Percentiles rank a stretch among this genome's conserved stretches.
Conservation (phyloP, 2,329 filamentous ascomycete genomes). For the Aspergillus fischeri region DNA sequence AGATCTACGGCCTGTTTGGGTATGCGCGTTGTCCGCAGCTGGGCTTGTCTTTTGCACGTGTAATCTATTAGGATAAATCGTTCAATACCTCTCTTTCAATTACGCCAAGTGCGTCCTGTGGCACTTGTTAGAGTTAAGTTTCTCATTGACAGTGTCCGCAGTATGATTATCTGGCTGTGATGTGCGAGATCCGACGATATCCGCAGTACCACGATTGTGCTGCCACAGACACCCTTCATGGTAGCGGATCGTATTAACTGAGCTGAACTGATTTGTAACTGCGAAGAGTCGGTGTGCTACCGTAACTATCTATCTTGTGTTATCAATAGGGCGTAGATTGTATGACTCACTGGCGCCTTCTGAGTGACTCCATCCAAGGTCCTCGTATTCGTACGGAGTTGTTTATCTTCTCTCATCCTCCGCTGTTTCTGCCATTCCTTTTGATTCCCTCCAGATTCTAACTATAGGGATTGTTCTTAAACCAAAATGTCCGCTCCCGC, state of each 20-base stretch:
- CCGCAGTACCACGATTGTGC: background rate
- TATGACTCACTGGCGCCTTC: background rate
- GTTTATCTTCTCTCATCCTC: background rate
- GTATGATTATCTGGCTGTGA: background rate
- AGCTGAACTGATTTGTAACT: background rate
- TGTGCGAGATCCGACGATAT: background rate
- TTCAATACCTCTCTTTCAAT: background rate
- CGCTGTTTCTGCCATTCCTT: background rate
- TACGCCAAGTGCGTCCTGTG: background rate
- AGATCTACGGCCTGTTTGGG: background rate
- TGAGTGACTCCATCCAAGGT: no score
- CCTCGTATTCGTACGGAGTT: background rate
- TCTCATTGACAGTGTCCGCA: no score
- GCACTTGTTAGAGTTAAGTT: background rate
- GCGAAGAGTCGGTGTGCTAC: background rate
- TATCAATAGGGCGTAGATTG: background rate
- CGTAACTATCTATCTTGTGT: no score
- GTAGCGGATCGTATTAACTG: background rate
- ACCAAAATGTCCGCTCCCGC: slow-evolving; percentile 11
- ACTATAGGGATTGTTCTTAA: background rate
- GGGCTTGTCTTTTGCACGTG: background rate
- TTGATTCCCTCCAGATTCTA: background rate
- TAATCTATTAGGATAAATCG: background rate
- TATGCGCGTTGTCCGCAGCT: background rate
- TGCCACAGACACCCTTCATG: no score